Percentiles rank a stretch among this genome's conserved stretches.
Conservation (phyloP, 352 stramenopile species). For the Bremia lactucae region DNA sequence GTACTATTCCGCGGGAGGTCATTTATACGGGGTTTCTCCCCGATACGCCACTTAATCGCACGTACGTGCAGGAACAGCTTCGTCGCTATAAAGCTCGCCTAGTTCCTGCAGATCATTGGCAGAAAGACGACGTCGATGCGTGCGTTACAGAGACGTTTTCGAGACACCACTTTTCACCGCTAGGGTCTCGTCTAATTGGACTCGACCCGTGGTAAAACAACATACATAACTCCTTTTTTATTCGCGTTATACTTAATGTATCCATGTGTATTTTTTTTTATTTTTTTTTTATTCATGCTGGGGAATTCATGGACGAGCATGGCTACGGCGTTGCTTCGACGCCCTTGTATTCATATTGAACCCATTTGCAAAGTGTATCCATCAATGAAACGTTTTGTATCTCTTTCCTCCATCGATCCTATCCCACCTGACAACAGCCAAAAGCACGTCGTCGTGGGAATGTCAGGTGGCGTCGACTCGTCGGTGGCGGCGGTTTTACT, state of each 20-base stretch:
- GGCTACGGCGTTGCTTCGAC: conserved; percentile 9
- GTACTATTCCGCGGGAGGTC: conserved; percentile 49
- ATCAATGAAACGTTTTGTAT: neutral
- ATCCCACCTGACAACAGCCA: conserved; percentile 14
- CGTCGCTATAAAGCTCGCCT: conserved; percentile 52
- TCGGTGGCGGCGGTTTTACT: conserved; percentile 92
- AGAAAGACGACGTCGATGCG: conserved; percentile 50
- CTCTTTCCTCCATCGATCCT: neutral
- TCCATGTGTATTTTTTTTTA: conserved; percentile 6
- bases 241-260: conserved; percentile 4
- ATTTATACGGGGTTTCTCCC: conserved; percentile 83
- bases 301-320: conserved; percentile 3
- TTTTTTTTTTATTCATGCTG: no score
- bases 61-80: conserved; percentile 64
- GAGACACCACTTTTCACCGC: conserved; percentile 44
- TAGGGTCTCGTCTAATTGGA: conserved; percentile 56
- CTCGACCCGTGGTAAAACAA: conserved; percentile 55
- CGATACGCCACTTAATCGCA: conserved; percentile 51
- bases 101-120: conserved; percentile 66
- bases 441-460: conserved; percentile 89
- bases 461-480: conserved; percentile 98
- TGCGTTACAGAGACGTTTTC: conserved; percentile 54
- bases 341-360: no score
- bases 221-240: no score
- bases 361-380: no score